Evolutionary conservation across 2,329 filamentous ascomycete species (phyloP).

Genomic region (Pyricularia sp.): DNA sequence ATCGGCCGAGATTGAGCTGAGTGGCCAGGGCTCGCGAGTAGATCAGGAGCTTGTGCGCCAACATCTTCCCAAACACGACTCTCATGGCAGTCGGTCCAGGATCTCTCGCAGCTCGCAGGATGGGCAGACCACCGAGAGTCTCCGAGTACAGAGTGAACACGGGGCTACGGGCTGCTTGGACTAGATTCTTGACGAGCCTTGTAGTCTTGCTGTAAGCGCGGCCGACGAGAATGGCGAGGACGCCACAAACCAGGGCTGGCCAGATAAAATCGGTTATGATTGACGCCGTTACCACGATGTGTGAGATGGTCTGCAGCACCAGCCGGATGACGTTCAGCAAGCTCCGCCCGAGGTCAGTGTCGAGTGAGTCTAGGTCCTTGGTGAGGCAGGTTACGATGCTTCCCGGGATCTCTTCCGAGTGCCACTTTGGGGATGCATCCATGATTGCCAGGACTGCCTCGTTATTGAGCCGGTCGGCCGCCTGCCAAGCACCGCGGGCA

Average conservation of each 20-base stretch:
- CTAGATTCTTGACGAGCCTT: slow-evolving; percentile 29
- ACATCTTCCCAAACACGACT: slow-evolving; percentile 15
- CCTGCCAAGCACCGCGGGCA: slow-evolving; percentile 39
- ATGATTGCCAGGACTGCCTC: slow-evolving; percentile 42
- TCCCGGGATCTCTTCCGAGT: slow-evolving; percentile 57
- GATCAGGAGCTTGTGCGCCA: slow-evolving; percentile 19
- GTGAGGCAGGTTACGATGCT: slow-evolving; percentile 94
- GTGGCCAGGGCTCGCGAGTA: slow-evolving; percentile 21
- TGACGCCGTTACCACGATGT: slow-evolving; percentile 28
- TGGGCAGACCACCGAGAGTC: slow-evolving; percentile 19
- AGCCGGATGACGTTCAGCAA: slow-evolving; percentile 9
- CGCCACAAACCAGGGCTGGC: slow-evolving; percentile 27
- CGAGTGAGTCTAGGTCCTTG: slow-evolving; percentile 82
- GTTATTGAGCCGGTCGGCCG: slow-evolving; percentile 41
- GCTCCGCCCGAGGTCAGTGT: slow-evolving; percentile 67
- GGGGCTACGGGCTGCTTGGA: slow-evolving; percentile 35
- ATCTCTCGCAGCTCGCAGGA: slow-evolving; percentile 49
- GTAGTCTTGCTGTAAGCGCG: slow-evolving; percentile 36
- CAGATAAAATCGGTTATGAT: slow-evolving; percentile 34
- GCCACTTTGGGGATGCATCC: slow-evolving; percentile 46
- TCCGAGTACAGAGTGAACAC: slow-evolving; percentile 46
- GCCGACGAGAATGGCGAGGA: slow-evolving; percentile 26
- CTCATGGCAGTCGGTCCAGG: slow-evolving; percentile 17
- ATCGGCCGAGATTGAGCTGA: slow-evolving; percentile 65
- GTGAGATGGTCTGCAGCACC: slow-evolving; percentile 11